A percentile compares a stretch with the other conserved stretches of the same genome.
Conservation (phyloP, 1,284 basidiomycete genomes). For the Fistulinella cinereoalba region DNA sequence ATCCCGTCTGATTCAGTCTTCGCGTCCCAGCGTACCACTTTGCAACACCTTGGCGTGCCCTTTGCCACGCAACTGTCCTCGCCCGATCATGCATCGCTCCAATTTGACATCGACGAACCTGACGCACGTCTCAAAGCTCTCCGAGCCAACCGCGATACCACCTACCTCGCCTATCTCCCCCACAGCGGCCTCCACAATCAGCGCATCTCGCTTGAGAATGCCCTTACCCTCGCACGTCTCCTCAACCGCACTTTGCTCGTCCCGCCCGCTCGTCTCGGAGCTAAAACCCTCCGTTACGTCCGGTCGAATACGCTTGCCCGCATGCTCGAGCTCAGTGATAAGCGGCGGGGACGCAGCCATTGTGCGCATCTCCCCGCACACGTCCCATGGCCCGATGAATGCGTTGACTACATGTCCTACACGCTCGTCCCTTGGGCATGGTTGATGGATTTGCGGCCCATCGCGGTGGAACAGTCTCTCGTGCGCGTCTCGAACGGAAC, state of each 20-base stretch:
- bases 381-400: slow-evolving; percentile 48
- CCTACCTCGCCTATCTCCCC: slow-evolving; percentile 65
- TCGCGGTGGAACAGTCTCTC: slow-evolving; percentile 37
- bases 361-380: slow-evolving; percentile 40
- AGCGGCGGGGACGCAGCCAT: slow-evolving; percentile 47
- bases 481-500: slow-evolving; percentile 49
- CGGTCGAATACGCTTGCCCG: slow-evolving; percentile 56
- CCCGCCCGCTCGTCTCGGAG: slow-evolving; percentile 67
- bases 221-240: slow-evolving; percentile 61
- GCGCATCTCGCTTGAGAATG: slow-evolving; percentile 80
- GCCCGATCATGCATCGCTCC: neutral
- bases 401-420: slow-evolving; percentile 54
- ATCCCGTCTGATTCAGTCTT: slow-evolving; percentile 13
- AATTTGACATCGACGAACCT: slow-evolving; percentile 16
- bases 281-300: slow-evolving; percentile 58
- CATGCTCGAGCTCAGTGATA: slow-evolving; percentile 48
- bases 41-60: slow-evolving; percentile 2
- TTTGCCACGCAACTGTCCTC: neutral
- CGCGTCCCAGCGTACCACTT: slow-evolving; percentile 17
- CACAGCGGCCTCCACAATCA: slow-evolving; percentile 84
- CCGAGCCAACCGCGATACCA: slow-evolving; percentile 29
- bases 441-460: slow-evolving; percentile 52
- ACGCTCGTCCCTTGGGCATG: slow-evolving; percentile 66
- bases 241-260: slow-evolving; percentile 74
- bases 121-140: slow-evolving; percentile 11